These are phyloP conservation scores for Penicillium nucicola DNA, from an alignment of 495 filamentous ascomycete genomes.

Conservation along the genomic window DNA sequence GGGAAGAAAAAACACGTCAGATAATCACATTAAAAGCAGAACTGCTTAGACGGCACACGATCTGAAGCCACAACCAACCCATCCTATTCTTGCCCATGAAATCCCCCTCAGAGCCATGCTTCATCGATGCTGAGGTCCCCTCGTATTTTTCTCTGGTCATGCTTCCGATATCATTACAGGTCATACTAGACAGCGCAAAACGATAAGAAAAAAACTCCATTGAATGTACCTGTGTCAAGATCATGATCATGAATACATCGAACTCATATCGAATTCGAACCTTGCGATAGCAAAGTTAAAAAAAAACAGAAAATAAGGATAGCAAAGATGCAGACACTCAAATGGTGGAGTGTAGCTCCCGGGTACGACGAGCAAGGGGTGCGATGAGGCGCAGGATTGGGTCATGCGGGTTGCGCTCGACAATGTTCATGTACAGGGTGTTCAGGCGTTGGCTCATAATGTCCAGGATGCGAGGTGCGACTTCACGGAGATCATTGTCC, in stretches of 20 bases:
- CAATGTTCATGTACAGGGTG: slow-evolving; percentile 64
- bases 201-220: slow-evolving; percentile 6
- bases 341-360: slow-evolving; percentile 40
- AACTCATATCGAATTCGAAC: not conserved
- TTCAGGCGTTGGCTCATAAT: slow-evolving; percentile 70
- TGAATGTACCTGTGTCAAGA: not conserved
- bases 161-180: slow-evolving; percentile 14
- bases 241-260: not conserved
- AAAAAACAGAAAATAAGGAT: too few relatives aligned
- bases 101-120: not conserved
- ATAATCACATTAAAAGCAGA: not conserved
- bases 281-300: not conserved
- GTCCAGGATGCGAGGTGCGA: slow-evolving; percentile 62
- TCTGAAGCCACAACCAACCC: not conserved
- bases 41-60: not conserved
- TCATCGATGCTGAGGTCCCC: not conserved
- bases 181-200: slow-evolving; percentile 16
- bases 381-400: slow-evolving; percentile 62
- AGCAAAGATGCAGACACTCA: not conserved
- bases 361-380: slow-evolving; percentile 49
- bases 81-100: not conserved
- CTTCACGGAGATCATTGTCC: slow-evolving; percentile 73
- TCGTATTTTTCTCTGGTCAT: not conserved
- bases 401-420: slow-evolving; percentile 57
- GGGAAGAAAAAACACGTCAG: not conserved